Conservation (phyloP, 164 flowering plant genomes). For the Nelumbo lutea region DNA sequence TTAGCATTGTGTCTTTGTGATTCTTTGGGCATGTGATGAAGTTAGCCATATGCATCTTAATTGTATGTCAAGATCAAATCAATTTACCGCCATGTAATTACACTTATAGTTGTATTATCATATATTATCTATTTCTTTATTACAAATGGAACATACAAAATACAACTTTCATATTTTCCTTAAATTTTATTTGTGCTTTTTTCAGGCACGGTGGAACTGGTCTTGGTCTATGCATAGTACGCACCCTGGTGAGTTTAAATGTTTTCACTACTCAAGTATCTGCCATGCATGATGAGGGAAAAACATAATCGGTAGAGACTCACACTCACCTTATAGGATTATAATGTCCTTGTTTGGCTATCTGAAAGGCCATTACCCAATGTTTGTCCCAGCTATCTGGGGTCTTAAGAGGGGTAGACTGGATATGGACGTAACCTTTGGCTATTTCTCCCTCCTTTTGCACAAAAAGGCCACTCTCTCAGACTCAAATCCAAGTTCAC, state of each 20-base stretch:
- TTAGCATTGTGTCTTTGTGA: not conserved
- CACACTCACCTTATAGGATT: too few relatives aligned
- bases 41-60: not conserved
- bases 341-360: too few relatives aligned
- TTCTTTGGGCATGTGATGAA: not conserved
- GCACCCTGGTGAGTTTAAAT: slow-evolving; percentile 70
- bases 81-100: not conserved
- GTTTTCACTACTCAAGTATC: not conserved
- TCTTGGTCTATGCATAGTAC: slow-evolving; percentile 93
- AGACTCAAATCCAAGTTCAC: too few relatives aligned
- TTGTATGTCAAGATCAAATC: not conserved
- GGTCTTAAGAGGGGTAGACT: too few relatives aligned
- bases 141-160: not conserved
- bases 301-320: too few relatives aligned
- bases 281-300: not conserved
- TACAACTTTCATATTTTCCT: not conserved
- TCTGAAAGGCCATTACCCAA: too few relatives aligned
- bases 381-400: too few relatives aligned
- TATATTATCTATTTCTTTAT: not conserved
- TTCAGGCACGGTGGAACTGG: slow-evolving; percentile 99
- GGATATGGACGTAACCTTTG: too few relatives aligned
- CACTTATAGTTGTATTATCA: not conserved
- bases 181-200: slow-evolving; percentile 8
- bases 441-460: too few relatives aligned
- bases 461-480: too few relatives aligned